Percentiles rank a stretch among this genome's conserved stretches.
Evolutionary conservation across 495 filamentous ascomycete genomes (phyloP).

Genomic region (Penicillium diatomitis): DNA sequence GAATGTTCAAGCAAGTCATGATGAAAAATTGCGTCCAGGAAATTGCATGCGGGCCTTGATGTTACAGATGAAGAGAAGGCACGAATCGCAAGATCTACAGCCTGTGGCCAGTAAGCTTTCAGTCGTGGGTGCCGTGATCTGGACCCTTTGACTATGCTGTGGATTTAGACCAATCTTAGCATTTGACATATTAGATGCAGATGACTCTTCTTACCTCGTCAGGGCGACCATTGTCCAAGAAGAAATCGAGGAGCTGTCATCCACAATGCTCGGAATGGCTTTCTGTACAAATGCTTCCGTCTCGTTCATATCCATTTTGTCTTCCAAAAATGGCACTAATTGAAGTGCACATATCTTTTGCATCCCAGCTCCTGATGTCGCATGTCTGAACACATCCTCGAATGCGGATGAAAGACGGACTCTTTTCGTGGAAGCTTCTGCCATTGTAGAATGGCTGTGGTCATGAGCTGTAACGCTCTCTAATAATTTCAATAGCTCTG

Average conservation of each 20-base stretch:
- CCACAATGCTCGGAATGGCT: constrained; percentile 42
- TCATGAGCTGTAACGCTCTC: constrained; percentile 14
- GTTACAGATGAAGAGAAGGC: constrained; percentile 58
- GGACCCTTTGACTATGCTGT: constrained; percentile 24
- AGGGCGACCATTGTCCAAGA: constrained; percentile 62
- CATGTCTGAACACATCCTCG: constrained; percentile 53
- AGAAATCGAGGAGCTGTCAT: constrained; percentile 44
- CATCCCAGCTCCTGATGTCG: constrained; percentile 44
- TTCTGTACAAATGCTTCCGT: constrained; percentile 38
- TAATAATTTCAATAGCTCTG: constrained; percentile 23
- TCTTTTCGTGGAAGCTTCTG: constrained; percentile 43
- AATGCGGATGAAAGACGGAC: constrained; percentile 47
- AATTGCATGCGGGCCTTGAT: constrained; percentile 71
- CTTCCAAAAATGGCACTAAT: constrained; percentile 61
- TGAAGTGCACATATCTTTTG: constrained; percentile 63
- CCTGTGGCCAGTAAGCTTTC: constrained; percentile 52
- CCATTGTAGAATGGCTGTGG: constrained; percentile 2
- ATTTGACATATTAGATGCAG: neutral
- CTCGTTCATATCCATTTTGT: constrained; percentile 27
- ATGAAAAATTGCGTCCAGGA: constrained; percentile 60
- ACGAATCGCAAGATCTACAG: constrained; percentile 66
- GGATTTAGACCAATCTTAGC: neutral
- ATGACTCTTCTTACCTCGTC: constrained; percentile 37
- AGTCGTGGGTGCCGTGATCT: constrained; percentile 22
- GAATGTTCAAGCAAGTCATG: constrained; percentile 53